Conservation (phyloP, 2,329 filamentous ascomycete genomes). For the Juglanconis oblonga region DNA sequence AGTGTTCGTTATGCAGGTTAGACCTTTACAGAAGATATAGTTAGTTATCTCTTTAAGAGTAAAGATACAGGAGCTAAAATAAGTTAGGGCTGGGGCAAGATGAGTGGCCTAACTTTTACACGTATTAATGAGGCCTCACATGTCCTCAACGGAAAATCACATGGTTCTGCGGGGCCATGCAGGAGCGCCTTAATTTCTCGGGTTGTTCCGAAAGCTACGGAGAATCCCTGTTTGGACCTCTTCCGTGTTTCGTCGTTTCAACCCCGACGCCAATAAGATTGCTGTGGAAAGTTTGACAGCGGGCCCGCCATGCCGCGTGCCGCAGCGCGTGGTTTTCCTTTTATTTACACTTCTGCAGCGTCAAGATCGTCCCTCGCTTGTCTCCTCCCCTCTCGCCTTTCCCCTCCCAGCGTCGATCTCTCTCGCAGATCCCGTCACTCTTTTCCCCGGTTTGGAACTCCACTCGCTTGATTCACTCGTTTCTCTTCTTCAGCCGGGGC, state of each 20-base stretch:
- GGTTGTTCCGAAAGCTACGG: slow-evolving; percentile 9
- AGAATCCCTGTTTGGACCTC: neutral
- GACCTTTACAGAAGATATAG: no score
- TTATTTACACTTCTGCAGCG: neutral
- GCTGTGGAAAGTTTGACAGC: neutral
- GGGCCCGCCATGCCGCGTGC: neutral
- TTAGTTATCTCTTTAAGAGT: no score
- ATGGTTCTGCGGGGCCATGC: slow-evolving; percentile 5
- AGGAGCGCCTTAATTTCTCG: slow-evolving; percentile 18
- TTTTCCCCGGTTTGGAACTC: slow-evolving; percentile 11
- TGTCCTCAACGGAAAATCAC: neutral
- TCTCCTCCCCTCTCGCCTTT: neutral
- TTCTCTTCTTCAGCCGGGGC: slow-evolving; percentile 11
- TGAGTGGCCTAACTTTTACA: neutral
- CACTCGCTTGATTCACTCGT: slow-evolving; percentile 15
- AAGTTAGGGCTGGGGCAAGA: no score
- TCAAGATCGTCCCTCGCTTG: neutral
- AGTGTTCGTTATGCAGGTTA: no score
- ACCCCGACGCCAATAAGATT: slow-evolving; percentile 1
- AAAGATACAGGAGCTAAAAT: no score
- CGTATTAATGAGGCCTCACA: neutral
- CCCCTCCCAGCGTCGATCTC: slow-evolving; percentile 9
- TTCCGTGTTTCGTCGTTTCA: slow-evolving; percentile 14
- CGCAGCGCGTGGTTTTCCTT: neutral
- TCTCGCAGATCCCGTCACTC: slow-evolving; percentile 14